Percentiles rank a stretch among this genome's conserved stretches.
These are phyloP conservation scores for Pyrus hybrid DNA, from an alignment of 331 rosid genomes.

Conservation along the genomic window DNA sequence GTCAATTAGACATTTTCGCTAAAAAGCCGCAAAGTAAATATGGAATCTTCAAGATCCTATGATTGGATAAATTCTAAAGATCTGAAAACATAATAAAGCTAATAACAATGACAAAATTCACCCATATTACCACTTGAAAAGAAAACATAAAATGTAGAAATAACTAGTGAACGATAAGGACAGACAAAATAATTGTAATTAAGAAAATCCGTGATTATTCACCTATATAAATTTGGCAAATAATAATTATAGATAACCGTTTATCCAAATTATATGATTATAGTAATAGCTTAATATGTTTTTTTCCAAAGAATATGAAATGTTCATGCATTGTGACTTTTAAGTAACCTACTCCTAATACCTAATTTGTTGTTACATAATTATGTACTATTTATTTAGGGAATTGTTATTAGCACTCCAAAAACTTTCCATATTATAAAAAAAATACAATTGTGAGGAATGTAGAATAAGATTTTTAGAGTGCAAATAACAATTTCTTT, in stretches of 20 bases:
- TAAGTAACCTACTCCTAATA: no score
- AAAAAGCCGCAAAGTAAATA: not conserved
- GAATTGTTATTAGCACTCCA: no score
- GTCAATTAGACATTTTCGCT: accelerated
- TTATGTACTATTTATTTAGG: not conserved
- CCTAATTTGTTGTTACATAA: no score
- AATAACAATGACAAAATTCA: no score
- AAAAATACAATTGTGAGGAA: no score
- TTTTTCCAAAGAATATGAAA: not conserved
- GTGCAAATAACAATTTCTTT: no score
- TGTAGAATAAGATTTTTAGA: no score
- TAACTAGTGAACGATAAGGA: not conserved
- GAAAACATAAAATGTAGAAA: no score
- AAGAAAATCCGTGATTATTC: not conserved
- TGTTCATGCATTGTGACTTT: no score
- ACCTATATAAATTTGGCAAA: not conserved
- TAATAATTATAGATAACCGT: not conserved
- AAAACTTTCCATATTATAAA: no score
- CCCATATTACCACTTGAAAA: no score
- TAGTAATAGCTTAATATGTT: not conserved
- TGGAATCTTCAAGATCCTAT: not conserved
- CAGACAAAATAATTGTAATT: no score
- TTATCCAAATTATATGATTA: not conserved
- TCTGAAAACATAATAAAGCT: not conserved
- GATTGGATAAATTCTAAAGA: not conserved